Percentiles rank a stretch among this genome's conserved stretches.
These are phyloP conservation scores for Penicillium frequentans DNA, from an alignment of 2,329 filamentous ascomycete species.

Conservation along the genomic window DNA sequence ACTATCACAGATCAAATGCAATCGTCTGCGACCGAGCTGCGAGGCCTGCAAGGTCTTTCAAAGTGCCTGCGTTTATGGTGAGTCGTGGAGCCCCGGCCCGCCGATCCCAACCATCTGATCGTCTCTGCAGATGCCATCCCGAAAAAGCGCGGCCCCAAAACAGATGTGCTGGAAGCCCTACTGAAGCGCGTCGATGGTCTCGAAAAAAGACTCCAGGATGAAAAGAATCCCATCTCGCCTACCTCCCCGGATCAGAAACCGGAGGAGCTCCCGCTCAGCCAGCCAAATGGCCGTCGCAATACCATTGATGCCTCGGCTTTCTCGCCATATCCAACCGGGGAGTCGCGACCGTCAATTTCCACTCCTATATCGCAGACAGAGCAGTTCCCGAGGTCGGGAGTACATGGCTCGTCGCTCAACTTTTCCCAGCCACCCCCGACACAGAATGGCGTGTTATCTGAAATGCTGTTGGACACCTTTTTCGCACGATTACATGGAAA, in stretches of 20 bases:
- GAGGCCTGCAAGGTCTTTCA: slow-evolving; percentile 89
- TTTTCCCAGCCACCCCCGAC: slow-evolving; percentile 14
- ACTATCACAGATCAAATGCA: slow-evolving; percentile 77
- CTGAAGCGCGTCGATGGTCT: slow-evolving; percentile 82
- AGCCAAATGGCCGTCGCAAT: slow-evolving; percentile 17
- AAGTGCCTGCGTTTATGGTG: slow-evolving; percentile 85
- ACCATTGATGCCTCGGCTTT: slow-evolving; percentile 20
- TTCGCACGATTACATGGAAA: slow-evolving; percentile 78
- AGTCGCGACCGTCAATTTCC: slow-evolving; percentile 13
- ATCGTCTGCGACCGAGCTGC: slow-evolving; percentile 77
- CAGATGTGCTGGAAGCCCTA: slow-evolving; percentile 80
- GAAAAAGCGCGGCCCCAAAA: slow-evolving; percentile 88
- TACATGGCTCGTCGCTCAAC: slow-evolving; percentile 14
- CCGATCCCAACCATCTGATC: slow-evolving; percentile 35
- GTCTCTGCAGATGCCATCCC: slow-evolving; percentile 69
- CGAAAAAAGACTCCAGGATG: slow-evolving; percentile 74
- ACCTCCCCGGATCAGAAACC: slow-evolving; percentile 42
- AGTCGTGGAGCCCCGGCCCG: slow-evolving; percentile 26
- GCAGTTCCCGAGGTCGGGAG: slow-evolving; percentile 12
- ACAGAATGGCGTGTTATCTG: slow-evolving; percentile 50
- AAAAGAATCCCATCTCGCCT: slow-evolving; percentile 50
- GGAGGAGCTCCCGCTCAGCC: slow-evolving; percentile 16
- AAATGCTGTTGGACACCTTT: slow-evolving; percentile 72
- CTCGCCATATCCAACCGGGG: slow-evolving; percentile 14
- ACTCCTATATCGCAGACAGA: slow-evolving; percentile 18